phyloP scores from a whole-genome alignment of 176 grass and related monocot genomes.

The Phyllostachys edulis region DNA sequence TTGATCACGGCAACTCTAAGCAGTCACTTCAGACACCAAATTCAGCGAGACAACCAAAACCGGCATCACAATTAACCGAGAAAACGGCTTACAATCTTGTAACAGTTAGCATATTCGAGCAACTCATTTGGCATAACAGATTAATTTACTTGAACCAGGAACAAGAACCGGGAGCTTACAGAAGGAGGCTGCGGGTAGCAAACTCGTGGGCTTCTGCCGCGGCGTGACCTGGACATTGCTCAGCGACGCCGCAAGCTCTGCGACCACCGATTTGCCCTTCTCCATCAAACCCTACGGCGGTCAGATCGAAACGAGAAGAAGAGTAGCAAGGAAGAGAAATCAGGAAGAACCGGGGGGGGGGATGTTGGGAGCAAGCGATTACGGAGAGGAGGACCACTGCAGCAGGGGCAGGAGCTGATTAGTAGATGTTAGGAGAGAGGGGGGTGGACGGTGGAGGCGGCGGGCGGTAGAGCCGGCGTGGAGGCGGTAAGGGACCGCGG shows the following conservation, averaged over 20 bases:
- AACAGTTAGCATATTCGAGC: background rate
- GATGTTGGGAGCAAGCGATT: too few relatives aligned
- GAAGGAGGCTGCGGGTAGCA: background rate
- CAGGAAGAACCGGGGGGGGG: background rate
- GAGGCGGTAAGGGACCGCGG: background rate
- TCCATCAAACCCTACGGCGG: slow-evolving; percentile 40
- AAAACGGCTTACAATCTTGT: background rate
- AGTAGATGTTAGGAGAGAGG: background rate
- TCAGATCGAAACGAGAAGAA: background rate
- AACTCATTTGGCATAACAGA: background rate
- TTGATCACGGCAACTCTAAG: background rate
- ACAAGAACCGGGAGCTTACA: slow-evolving; percentile 36
- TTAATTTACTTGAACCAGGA: background rate
- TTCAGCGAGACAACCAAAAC: background rate
- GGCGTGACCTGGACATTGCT: slow-evolving; percentile 50
- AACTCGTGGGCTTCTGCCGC: slow-evolving; percentile 18
- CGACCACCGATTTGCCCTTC: slow-evolving; percentile 48
- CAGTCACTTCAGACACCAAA: background rate
- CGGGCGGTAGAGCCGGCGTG: background rate
- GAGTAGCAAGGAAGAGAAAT: background rate
- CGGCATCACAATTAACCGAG: background rate
- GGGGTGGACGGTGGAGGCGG: background rate
- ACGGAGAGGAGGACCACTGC: background rate
- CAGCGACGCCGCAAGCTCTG: slow-evolving; percentile 53
- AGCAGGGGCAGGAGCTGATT: too few relatives aligned